These are phyloP conservation scores for Arachnopeziza araneosa DNA, from an alignment of 2,329 filamentous ascomycete genomes.

Conservation along the genomic window DNA sequence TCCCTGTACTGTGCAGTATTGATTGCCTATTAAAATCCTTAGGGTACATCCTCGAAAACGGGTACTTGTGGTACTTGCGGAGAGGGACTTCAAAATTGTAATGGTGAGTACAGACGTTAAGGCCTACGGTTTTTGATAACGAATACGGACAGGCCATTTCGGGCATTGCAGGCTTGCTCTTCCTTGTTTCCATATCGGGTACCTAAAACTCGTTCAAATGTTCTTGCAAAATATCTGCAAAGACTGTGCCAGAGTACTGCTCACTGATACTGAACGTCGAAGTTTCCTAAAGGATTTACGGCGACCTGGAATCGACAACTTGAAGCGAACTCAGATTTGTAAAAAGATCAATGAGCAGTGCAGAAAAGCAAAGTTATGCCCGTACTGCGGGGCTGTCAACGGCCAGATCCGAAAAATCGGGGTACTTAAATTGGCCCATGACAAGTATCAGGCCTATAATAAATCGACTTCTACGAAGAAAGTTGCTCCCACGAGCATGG, in stretches of 20 bases:
- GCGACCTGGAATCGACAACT: constrained; percentile 76
- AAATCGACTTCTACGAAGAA: constrained; percentile 85
- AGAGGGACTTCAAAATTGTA: constrained; percentile 75
- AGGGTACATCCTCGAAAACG: constrained; percentile 80
- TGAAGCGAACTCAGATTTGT: constrained; percentile 74
- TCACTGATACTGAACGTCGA: constrained; percentile 74
- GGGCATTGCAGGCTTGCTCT: constrained; percentile 87
- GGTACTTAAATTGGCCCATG: constrained; percentile 89
- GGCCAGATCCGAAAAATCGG: constrained; percentile 89
- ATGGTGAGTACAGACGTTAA: constrained; percentile 37
- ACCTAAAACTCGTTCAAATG: constrained; percentile 86
- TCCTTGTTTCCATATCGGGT: constrained; percentile 93
- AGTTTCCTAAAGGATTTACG: constrained; percentile 75
- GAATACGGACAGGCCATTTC: constrained; percentile 59
- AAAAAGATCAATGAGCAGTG: constrained; percentile 89
- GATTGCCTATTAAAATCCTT: not conserved
- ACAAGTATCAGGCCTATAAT: constrained; percentile 86
- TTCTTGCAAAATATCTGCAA: constrained; percentile 97
- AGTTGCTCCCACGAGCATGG: constrained; percentile 72
- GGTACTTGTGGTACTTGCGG: constrained; percentile 79
- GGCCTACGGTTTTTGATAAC: not conserved
- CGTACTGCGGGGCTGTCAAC: constrained; percentile 75
- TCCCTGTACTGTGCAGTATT: constrained; percentile 6
- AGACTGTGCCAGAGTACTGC: constrained; percentile 76
- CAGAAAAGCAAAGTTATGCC: constrained; percentile 77